Evolutionary conservation across 2,329 filamentous ascomycete genomes (phyloP).

Genomic region (Botrytis cinerea): DNA sequence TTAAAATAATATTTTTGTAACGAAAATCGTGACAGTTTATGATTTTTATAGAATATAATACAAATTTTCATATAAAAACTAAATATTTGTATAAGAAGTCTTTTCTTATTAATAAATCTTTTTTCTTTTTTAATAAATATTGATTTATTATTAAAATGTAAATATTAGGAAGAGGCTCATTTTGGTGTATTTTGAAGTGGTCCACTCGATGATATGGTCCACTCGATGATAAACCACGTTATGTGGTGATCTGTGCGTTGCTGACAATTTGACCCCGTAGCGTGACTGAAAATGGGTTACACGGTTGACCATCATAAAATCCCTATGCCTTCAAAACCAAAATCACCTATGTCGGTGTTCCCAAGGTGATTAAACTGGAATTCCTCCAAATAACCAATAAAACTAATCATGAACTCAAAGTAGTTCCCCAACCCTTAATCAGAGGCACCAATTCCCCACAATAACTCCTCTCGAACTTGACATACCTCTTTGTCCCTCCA

Average conservation of each 20-base stretch:
- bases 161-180: too few species aligned
- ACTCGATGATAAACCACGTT: too few species aligned
- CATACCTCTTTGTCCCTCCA: slow-evolving; percentile 20
- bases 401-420: not conserved
- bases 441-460: slow-evolving; percentile 18
- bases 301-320: not conserved
- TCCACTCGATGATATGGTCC: too few species aligned
- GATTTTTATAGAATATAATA: too few species aligned
- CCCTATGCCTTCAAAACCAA: not conserved
- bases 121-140: too few species aligned
- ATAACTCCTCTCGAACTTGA: slow-evolving; percentile 24
- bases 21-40: too few species aligned
- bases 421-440: slow-evolving; percentile 13
- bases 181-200: too few species aligned
- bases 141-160: too few species aligned
- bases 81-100: too few species aligned
- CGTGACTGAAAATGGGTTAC: not conserved
- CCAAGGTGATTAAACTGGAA: not conserved
- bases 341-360: not conserved
- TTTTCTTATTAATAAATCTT: too few species aligned
- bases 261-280: not conserved
- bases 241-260: not conserved
- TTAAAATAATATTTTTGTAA: too few species aligned
- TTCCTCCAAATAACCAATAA: not conserved
- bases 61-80: too few species aligned